Conservation (phyloP, 139 green algal genomes). For the Chlorella sp. region DNA sequence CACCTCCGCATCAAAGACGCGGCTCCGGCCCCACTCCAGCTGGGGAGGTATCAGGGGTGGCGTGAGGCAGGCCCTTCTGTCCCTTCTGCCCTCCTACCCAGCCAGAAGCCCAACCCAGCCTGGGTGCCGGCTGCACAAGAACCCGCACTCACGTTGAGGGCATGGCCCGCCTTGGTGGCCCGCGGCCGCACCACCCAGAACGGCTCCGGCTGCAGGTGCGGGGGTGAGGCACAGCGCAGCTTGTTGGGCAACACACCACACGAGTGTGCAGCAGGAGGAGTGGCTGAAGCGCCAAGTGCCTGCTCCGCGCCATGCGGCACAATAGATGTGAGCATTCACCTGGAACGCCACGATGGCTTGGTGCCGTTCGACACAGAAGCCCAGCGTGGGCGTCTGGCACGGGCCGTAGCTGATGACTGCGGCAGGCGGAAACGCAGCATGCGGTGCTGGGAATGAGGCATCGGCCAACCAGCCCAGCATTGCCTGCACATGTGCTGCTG, state of each 20-base stretch:
- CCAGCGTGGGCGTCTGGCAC: constrained; percentile 92
- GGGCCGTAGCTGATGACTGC: constrained; percentile 87
- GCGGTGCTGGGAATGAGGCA: too few species aligned
- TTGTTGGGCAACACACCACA: too few species aligned
- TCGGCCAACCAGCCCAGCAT: too few species aligned
- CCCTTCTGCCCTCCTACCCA: too few species aligned
- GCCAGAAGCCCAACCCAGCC: not conserved
- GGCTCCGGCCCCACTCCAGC: constrained; percentile 75
- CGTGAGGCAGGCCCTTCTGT: not conserved
- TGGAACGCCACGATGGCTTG: constrained; percentile 73
- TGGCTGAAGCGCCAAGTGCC: too few species aligned
- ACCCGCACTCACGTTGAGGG: constrained; percentile 41
- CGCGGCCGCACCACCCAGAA: constrained; percentile 77
- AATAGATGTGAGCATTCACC: too few species aligned
- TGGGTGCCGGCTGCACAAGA: too few species aligned
- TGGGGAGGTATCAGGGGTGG: not conserved
- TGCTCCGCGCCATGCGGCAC: too few species aligned
- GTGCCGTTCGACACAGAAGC: constrained; percentile 85
- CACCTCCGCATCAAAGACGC: constrained; percentile 80
- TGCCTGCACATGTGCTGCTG: too few species aligned
- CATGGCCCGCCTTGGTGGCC: constrained; percentile 50
- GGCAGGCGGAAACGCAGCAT: too few species aligned
- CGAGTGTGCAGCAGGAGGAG: too few species aligned
- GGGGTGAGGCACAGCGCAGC: too few species aligned
- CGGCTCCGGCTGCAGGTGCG: constrained; percentile 70